Conservation (phyloP, 1,284 basidiomycete genomes). For the Microbotryum intermedium region DNA sequence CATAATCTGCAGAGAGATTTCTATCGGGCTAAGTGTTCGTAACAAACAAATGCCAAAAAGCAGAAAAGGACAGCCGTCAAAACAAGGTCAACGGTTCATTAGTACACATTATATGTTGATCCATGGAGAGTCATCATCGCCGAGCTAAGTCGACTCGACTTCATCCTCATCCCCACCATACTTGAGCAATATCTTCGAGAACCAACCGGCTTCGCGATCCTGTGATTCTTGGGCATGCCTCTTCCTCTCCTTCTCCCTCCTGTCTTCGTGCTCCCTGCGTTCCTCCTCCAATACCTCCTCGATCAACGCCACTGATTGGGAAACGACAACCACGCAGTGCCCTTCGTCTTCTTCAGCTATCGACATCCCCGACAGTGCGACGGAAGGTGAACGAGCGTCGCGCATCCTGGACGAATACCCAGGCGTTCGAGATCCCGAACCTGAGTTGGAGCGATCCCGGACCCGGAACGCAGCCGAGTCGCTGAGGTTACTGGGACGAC, state of each 20-base stretch:
- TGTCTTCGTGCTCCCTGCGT: constrained; percentile 8
- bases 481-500: background rate
- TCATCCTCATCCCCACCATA: background rate
- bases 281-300: constrained; percentile 26
- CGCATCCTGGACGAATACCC: background rate
- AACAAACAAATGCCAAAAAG: too few relatives aligned
- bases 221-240: too few relatives aligned
- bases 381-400: constrained; percentile 6
- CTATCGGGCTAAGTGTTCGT: too few relatives aligned
- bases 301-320: constrained; percentile 15
- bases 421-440: constrained; percentile 1
- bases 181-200: background rate
- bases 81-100: too few relatives aligned
- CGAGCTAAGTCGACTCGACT: too few relatives aligned
- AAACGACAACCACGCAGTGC: constrained; percentile 5
- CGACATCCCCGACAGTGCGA: constrained; percentile 10
- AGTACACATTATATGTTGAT: too few relatives aligned
- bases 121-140: too few relatives aligned
- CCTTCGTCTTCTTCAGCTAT: background rate
- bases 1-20: too few relatives aligned
- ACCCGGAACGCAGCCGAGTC: too few relatives aligned
- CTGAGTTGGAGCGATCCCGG: background rate
- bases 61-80: too few relatives aligned
- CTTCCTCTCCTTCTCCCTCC: constrained; percentile 6
- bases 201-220: constrained; percentile 7